These are phyloP conservation scores for Epichloe sibirici DNA, from an alignment of 2,329 filamentous ascomycete genomes.

Conservation along the genomic window DNA sequence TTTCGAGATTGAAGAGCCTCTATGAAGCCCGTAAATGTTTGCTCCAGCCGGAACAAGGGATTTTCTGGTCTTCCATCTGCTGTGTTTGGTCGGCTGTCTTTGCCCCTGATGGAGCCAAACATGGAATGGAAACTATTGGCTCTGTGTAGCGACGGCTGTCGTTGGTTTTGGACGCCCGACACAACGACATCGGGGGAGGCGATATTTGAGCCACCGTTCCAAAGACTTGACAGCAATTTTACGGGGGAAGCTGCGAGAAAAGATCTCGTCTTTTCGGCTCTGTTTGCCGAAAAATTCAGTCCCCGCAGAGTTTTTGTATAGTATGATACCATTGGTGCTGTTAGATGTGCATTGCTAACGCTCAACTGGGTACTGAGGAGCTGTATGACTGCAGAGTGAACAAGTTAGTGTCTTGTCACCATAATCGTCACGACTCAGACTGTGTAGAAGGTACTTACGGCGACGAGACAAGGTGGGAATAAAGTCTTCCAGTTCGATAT, in stretches of 20 bases:
- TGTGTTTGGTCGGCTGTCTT: slow-evolving; percentile 19
- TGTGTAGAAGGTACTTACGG: slow-evolving; percentile 36
- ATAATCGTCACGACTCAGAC: neutral
- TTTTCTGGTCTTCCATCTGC: slow-evolving; percentile 49
- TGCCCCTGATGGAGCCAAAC: slow-evolving; percentile 41
- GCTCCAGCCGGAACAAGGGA: slow-evolving; percentile 63
- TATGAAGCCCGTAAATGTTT: slow-evolving; percentile 74
- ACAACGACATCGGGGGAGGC: slow-evolving; percentile 14
- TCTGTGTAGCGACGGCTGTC: slow-evolving; percentile 28
- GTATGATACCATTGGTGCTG: slow-evolving; percentile 59
- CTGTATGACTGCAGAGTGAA: slow-evolving; percentile 48
- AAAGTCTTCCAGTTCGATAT: slow-evolving; percentile 60
- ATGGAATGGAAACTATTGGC: slow-evolving; percentile 40
- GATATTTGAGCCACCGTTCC: slow-evolving; percentile 46
- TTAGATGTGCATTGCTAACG: slow-evolving; percentile 50
- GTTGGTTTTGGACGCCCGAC: slow-evolving; percentile 26
- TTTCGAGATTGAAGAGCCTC: slow-evolving; percentile 74
- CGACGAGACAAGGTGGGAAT: slow-evolving; percentile 62
- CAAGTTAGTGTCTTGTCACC: neutral
- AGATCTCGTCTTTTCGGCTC: slow-evolving; percentile 52
- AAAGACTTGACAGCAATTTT: slow-evolving; percentile 76
- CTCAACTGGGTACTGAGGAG: slow-evolving; percentile 60
- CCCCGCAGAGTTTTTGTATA: slow-evolving; percentile 67
- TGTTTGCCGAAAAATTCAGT: slow-evolving; percentile 45
- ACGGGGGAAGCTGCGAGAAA: slow-evolving; percentile 82